phyloP scores from a whole-genome alignment of 192 early-diverging fungal species.

The Coemansia furcata region DNA sequence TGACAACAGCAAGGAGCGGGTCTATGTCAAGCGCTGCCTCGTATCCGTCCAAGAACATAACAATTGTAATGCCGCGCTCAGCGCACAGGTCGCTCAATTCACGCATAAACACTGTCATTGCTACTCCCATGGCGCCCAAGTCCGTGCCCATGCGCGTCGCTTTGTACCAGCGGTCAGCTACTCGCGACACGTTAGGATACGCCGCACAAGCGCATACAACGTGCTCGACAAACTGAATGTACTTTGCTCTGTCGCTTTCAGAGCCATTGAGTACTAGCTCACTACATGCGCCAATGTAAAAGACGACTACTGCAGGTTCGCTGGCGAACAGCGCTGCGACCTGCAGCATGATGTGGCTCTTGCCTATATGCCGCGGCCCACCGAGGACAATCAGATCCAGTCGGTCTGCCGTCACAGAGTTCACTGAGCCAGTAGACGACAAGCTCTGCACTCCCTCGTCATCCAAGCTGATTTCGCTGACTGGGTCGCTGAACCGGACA shows the following conservation, averaged over 20 bases:
- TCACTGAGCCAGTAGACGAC: not conserved
- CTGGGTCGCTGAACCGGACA: constrained; percentile 9
- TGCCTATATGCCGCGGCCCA: constrained; percentile 34
- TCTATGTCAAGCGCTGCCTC: constrained; percentile 6
- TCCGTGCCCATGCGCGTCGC: constrained; percentile 12
- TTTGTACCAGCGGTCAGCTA: constrained; percentile 19
- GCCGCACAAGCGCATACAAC: constrained; percentile 8
- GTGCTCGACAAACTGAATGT: constrained; percentile 22
- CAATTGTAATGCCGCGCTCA: not conserved
- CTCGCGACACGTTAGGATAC: not conserved
- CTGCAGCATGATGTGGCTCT: constrained; percentile 33
- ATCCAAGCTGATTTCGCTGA: not conserved
- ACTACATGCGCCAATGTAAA: constrained; percentile 15
- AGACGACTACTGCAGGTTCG: constrained; percentile 16
- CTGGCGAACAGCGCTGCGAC: constrained; percentile 18
- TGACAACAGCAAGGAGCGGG: constrained; percentile 4
- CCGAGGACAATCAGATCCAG: constrained; percentile 10
- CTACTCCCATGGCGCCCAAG: not conserved
- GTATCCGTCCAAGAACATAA: constrained; percentile 21
- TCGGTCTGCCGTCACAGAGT: not conserved
- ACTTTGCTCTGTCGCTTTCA: constrained; percentile 7
- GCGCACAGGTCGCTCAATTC: constrained; percentile 4
- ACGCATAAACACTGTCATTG: constrained; percentile 5
- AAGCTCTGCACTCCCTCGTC: not conserved
- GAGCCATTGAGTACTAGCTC: constrained; percentile 8